Conservation (phyloP, 768 basidiomycete species). For the Leccinum rimulosum region DNA sequence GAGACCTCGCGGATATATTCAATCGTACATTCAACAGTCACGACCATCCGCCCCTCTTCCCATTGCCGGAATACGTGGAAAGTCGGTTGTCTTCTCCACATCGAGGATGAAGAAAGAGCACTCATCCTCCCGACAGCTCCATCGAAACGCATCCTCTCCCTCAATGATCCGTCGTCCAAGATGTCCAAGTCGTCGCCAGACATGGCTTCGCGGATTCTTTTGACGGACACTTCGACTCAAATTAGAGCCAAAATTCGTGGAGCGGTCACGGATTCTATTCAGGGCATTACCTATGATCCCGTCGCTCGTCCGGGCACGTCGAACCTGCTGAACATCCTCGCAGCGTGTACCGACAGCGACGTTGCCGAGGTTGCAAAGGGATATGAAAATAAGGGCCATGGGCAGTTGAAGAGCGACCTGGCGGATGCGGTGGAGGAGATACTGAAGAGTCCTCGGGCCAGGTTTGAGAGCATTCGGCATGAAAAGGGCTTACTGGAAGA, state of each 20-base stretch:
- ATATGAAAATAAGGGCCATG: conserved; percentile 59
- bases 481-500: conserved; percentile 60
- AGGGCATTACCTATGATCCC: conserved; percentile 80
- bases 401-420: conserved; percentile 70
- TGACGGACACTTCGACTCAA: conserved; percentile 66
- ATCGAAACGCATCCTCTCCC: conserved; percentile 79
- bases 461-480: conserved; percentile 61
- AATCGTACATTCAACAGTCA: conserved; percentile 61
- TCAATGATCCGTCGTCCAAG: conserved; percentile 80
- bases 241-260: conserved; percentile 71
- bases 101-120: background rate
- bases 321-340: conserved; percentile 78
- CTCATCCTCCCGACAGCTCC: conserved; percentile 48
- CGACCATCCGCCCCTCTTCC: conserved; percentile 53
- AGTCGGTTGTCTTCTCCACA: conserved; percentile 48
- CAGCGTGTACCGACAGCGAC: conserved; percentile 60
- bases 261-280: conserved; percentile 83
- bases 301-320: conserved; percentile 74
- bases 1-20: conserved; percentile 81
- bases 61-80: conserved; percentile 65
- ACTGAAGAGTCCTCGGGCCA: conserved; percentile 62
- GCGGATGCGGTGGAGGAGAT: conserved; percentile 68
- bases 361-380: conserved; percentile 44
- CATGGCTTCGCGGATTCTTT: conserved; percentile 74
- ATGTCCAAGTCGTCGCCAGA: conserved; percentile 95